These are phyloP conservation scores for Sclerotinia sclerotiorum DNA, from an alignment of 2,329 filamentous ascomycete species.

Conservation along the genomic window DNA sequence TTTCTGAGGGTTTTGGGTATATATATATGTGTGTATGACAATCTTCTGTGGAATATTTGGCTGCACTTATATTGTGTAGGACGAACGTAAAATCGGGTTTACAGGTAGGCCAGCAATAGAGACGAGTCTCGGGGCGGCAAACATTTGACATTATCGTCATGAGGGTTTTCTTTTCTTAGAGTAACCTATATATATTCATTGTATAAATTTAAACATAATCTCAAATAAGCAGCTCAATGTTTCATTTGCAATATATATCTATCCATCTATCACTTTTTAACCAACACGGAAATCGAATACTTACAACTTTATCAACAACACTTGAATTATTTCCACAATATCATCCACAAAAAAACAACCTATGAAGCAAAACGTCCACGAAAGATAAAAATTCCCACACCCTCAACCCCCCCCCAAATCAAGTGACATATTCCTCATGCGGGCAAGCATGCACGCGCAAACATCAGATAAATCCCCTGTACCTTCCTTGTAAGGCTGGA, in stretches of 20 bases:
- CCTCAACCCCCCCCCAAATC: neutral
- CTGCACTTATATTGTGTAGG: neutral
- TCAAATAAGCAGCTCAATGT: neutral
- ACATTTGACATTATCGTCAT: neutral
- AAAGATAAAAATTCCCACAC: neutral
- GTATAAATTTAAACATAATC: constrained; percentile 5
- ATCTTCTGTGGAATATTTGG: neutral
- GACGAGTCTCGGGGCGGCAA: neutral
- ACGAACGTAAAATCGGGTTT: neutral
- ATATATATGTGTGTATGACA: neutral
- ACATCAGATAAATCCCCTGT: neutral
- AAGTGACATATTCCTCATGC: constrained; percentile 17
- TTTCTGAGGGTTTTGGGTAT: neutral
- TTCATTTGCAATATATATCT: neutral
- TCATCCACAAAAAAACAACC: neutral
- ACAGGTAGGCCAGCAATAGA: constrained; percentile 9
- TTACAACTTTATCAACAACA: neutral
- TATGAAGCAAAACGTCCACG: neutral
- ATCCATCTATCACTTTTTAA: neutral
- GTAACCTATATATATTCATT: constrained; percentile 5
- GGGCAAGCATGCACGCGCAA: neutral
- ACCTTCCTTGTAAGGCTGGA: constrained; percentile 19
- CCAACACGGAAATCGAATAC: neutral
- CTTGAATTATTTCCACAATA: neutral
- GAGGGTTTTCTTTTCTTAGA: neutral